Conservation (phyloP, 2,329 filamentous ascomycete species). For the Amphichorda felina region DNA sequence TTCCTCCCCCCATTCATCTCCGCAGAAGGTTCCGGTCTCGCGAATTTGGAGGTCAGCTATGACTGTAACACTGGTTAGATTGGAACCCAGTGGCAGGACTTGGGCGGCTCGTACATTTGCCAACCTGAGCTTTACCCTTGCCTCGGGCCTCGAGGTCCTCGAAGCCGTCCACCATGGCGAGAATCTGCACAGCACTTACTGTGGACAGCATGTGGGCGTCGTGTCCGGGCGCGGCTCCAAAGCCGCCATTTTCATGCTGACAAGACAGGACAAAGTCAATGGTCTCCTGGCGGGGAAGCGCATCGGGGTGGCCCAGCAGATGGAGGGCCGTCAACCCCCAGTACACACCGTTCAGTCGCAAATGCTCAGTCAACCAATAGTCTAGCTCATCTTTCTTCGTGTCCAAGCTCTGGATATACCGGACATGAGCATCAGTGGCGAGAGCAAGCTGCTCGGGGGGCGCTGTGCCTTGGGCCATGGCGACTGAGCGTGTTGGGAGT, state of each 20-base stretch:
- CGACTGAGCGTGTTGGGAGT: conserved; percentile 3
- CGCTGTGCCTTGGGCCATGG: conserved; percentile 15
- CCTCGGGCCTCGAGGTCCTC: conserved; percentile 69
- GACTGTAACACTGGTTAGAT: conserved; percentile 31
- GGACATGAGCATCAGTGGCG: conserved; percentile 56
- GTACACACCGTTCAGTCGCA: conserved; percentile 90
- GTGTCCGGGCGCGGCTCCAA: conserved; percentile 86
- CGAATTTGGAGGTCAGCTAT: conserved; percentile 74
- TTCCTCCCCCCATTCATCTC: conserved; percentile 92
- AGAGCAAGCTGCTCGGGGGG: conserved; percentile 29
- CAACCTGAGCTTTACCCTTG: conserved; percentile 53
- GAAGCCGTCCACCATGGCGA: conserved; percentile 76
- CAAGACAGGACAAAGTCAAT: conserved; percentile 95
- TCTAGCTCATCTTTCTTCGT: conserved; percentile 88
- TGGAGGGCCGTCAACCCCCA: conserved; percentile 89
- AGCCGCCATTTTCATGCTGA: conserved; percentile 78
- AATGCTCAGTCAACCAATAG: conserved; percentile 95
- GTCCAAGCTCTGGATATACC: conserved; percentile 88
- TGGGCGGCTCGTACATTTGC: conserved; percentile 52
- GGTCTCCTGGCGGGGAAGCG: conserved; percentile 66
- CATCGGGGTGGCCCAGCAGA: conserved; percentile 69
- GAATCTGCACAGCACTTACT: conserved; percentile 85
- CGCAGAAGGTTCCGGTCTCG: conserved; percentile 76
- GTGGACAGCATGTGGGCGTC: conserved; percentile 96
- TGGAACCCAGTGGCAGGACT: conserved; percentile 6